phyloP scores from a whole-genome alignment of 768 basidiomycete genomes.

The Gymnopilus junonius region DNA sequence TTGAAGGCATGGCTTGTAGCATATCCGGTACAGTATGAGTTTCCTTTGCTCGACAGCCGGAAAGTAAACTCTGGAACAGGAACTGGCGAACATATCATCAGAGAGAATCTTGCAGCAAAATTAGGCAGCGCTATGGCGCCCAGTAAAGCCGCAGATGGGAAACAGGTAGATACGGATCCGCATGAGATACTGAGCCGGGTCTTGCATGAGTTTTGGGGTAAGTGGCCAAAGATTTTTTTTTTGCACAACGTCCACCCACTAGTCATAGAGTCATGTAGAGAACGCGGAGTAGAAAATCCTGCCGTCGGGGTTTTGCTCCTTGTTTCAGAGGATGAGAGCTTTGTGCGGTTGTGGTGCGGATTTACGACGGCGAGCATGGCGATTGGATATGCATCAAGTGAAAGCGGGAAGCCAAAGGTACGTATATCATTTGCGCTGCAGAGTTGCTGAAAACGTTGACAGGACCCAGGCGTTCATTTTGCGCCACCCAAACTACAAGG shows the following conservation, averaged over 20 bases:
- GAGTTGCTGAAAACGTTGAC: not conserved
- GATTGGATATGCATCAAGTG: conserved; percentile 66
- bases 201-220: conserved; percentile 57
- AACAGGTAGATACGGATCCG: conserved; percentile 40
- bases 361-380: conserved; percentile 88
- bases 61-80: conserved; percentile 41
- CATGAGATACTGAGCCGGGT: conserved; percentile 54
- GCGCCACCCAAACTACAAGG: conserved; percentile 37
- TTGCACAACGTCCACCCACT: not conserved
- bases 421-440: not conserved
- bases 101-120: conserved; percentile 55
- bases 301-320: conserved; percentile 69
- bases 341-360: conserved; percentile 79
- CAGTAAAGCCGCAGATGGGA: not conserved
- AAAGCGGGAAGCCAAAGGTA: conserved; percentile 63
- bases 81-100: conserved; percentile 72
- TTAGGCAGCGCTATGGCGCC: conserved; percentile 50
- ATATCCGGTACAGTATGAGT: conserved; percentile 55
- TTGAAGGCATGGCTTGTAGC: conserved; percentile 63
- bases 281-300: conserved; percentile 33
- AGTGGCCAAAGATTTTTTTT: conserved; percentile 20
- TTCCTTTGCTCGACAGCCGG: not conserved
- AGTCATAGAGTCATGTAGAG: conserved; percentile 18
- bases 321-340: conserved; percentile 37
- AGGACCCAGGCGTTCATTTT: conserved; percentile 41